Base-by-base conservation (phyloP, 139 green algal genomes). In the Spirogloea muscicola region DNA sequence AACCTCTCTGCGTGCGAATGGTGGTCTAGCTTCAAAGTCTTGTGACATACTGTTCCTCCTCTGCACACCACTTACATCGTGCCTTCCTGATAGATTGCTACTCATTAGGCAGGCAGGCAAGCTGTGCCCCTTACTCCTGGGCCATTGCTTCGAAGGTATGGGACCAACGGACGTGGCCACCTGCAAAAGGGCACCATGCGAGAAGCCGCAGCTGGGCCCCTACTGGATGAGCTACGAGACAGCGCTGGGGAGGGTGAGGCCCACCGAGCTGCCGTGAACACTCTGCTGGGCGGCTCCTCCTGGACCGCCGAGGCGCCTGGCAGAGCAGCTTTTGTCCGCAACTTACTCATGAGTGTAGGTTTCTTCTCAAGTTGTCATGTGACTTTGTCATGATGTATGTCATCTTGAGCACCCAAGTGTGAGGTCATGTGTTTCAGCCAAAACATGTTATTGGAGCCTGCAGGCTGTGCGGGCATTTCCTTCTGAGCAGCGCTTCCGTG, bases 281-380 rank as follows among this genome's bases (percentile, higher is more conserved):
- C 21, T 18, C 63, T 72, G 31, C 25, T 48, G 6, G 63, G 39
- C 6, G 29, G 7, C 3, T 5, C 63, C 31, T 25, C 39, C 33
- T 72, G 63, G 63, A n/a, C 61, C 31, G 27, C 21, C 9, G 16
- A 72, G 49, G 29, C 36, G 3, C 9, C 25, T 3, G 21, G 21
- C 7, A 38, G 63, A 37, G 63, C 63, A 4, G 63, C 27, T 6
- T 72, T 76, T 69, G 5, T 69, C 5, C 51, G 51, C 48, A 76
- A 70, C 29, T 36, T 76, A 29, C 25, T 76, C 49, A 16, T n/a
- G n/a, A n/a, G n/a, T 16, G 44, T 52, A 52, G 44, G 44, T 13
- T 13, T 13, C 44, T 16, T 16, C 44, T 13, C 16, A 13, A 27
- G 44, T 13, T 16, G 13, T 13, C 13, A 52, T 16, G 13, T 27